A percentile compares a stretch with the other conserved stretches of the same genome.
phyloP scores from a whole-genome alignment of 768 basidiomycete species.

The Leccinum sublutescens region DNA sequence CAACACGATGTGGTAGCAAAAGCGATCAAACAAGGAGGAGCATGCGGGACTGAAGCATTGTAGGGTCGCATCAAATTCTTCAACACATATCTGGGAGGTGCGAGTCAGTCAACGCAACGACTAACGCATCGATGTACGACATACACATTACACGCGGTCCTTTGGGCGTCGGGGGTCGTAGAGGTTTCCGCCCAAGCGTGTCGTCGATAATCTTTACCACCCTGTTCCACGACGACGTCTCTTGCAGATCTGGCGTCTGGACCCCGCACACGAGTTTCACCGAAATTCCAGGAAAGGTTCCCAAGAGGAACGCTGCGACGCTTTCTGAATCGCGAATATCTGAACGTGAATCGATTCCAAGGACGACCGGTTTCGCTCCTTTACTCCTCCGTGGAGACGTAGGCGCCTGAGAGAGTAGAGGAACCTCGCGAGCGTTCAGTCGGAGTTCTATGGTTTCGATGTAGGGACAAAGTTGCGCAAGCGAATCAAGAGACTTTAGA shows the following conservation, averaged over 20 bases:
- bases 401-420: background rate
- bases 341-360: slow-evolving; percentile 17
- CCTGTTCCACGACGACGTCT: slow-evolving; percentile 22
- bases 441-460: slow-evolving; percentile 16
- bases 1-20: background rate
- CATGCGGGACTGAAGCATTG: background rate
- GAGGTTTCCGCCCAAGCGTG: slow-evolving; percentile 13
- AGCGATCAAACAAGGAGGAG: background rate
- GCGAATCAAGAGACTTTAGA: slow-evolving; percentile 9
- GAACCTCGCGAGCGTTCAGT: slow-evolving; percentile 20
- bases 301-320: slow-evolving; percentile 20
- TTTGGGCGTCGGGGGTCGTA: background rate
- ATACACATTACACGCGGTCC: slow-evolving; percentile 19
- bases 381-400: background rate
- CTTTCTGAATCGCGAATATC: slow-evolving; percentile 18
- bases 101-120: background rate
- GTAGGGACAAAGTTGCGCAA: slow-evolving; percentile 17
- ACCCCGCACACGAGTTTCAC: slow-evolving; percentile 5
- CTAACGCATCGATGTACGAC: background rate
- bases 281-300: slow-evolving; percentile 6
- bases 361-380: background rate
- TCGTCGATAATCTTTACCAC: slow-evolving; percentile 19
- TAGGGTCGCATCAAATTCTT: background rate
- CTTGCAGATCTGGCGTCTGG: slow-evolving; percentile 10
- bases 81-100: slow-evolving; percentile 10